Evolutionary conservation across 2,329 filamentous ascomycete genomes (phyloP), one percentile per base, ranked within the genome.

Genomic region (Diaporthe citriasiana): DNA sequence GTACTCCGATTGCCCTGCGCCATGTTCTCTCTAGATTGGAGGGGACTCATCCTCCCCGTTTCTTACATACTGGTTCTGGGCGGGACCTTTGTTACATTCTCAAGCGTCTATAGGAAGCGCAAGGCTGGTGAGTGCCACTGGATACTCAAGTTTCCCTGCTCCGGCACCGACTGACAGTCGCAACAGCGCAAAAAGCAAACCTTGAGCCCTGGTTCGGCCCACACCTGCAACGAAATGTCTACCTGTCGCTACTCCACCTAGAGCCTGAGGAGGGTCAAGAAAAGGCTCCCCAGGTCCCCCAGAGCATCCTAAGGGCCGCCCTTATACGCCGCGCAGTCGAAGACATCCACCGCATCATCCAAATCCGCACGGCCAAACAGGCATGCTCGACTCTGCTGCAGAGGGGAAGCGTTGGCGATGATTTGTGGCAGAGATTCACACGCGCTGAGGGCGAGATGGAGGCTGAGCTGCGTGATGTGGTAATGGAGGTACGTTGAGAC

Each of bases 401-500:
- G 84, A 89, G 95, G 76, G 97, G 97, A 65, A 97, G 95, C 80
- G 95, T 99, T 1, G 96, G 97, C 19, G 97, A 99, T 82, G 97
- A 99, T 83, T 85, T 99, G 78, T 98, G 95, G 93, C 94, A 98
- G 86, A 89, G 96, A 51, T 98, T 98, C 83, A 85, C 92, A 84
- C 90, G 95, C 68, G 97, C 96, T 0, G 97, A 99, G 89, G 95
- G 97, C 86, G 97, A 99, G 85, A 97, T 98, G 88, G 95, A 99
- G 85, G 94, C 95, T 78, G 97, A 99, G 85, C 88, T 99, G 76
- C 91, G 94, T 79, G 97, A 99, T 84, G 96, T 98, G 33, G 95
- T 98, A 45, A 90, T 92, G 79, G 96, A 98, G 92, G 95, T 97
- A 83, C 76, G 88, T 79, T 30, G 47, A 25, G 33, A 66, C 60